Evolutionary conservation across 2,329 filamentous ascomycete species (phyloP).

Genomic region (Trichoderma afroharzianum): DNA sequence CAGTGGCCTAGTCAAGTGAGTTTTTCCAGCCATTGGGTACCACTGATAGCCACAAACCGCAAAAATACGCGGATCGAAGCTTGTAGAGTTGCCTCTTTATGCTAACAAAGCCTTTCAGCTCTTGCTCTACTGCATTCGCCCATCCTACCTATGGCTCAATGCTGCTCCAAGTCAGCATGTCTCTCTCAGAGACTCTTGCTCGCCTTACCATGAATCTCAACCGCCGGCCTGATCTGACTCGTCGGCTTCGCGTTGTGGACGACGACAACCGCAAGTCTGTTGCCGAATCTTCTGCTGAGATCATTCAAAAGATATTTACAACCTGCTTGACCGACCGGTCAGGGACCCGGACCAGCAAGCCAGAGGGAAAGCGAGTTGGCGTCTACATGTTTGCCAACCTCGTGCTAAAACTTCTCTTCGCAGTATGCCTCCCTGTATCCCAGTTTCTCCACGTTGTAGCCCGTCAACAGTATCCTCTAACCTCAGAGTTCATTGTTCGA

Average conservation of each 20-base stretch:
- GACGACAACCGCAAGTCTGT: constrained; percentile 72
- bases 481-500: no score
- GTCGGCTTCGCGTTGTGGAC: constrained; percentile 58
- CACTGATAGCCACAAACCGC: no score
- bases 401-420: constrained; percentile 82
- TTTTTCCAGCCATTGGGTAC: not conserved
- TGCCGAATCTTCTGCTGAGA: constrained; percentile 83
- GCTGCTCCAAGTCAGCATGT: constrained; percentile 78
- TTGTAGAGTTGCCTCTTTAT: not conserved
- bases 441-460: no score
- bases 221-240: constrained; percentile 72
- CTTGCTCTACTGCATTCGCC: constrained; percentile 76
- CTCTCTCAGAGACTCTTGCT: constrained; percentile 74
- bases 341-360: constrained; percentile 61
- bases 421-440: constrained; percentile 45
- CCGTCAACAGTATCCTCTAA: not conserved
- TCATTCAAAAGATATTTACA: constrained; percentile 86
- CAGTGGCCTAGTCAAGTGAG: constrained; percentile 71
- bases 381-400: constrained; percentile 93
- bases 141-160: constrained; percentile 77
- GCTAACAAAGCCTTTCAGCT: constrained; percentile 45
- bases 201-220: constrained; percentile 82
- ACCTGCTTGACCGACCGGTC: constrained; percentile 81
- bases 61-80: not conserved
- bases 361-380: constrained; percentile 79